Evolutionary conservation across 148 eudicot species (phyloP).

Genomic region (Beta vulgaris): DNA sequence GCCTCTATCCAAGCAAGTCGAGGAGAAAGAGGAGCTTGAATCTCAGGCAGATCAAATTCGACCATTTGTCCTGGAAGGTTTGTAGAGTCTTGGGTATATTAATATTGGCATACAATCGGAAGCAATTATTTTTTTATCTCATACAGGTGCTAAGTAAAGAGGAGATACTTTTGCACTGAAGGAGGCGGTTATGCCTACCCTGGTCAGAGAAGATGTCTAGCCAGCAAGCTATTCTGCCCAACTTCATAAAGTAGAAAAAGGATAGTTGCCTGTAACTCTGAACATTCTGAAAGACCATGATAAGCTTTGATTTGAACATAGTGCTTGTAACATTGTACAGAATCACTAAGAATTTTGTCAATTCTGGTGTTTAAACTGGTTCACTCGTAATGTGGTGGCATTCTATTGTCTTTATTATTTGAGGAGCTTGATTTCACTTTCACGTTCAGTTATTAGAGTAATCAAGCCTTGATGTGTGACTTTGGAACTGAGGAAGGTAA

Average conservation of each 20-base stretch:
- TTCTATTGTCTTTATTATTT: background rate
- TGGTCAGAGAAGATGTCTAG: conserved; percentile 26
- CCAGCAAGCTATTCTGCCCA: conserved; percentile 16
- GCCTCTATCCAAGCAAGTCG: conserved; percentile 22
- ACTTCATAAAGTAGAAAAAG: background rate
- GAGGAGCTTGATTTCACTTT: background rate
- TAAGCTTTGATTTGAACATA: background rate
- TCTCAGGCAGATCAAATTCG: conserved; percentile 50
- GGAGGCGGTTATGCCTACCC: conserved; percentile 30
- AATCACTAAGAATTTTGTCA: background rate
- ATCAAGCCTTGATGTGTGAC: no score
- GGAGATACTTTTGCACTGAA: conserved; percentile 36
- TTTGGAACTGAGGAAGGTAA: no score
- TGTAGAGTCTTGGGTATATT: conserved; percentile 64
- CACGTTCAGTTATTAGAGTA: background rate
- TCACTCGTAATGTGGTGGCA: background rate
- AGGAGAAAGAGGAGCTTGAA: conserved; percentile 39
- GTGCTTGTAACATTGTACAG: background rate
- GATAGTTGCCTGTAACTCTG: conserved; percentile 5
- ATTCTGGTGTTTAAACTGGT: no score
- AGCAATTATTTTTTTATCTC: conserved; percentile 54
- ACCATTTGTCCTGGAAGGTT: conserved; percentile 83
- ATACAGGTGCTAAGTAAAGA: conserved; percentile 66
- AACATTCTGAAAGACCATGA: background rate
- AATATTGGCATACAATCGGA: conserved; percentile 42